Evolutionary conservation across 345 rosid genomes (phyloP), one percentile per base, ranked within the genome.

Genomic region (Eucalyptus sideroxylon): DNA sequence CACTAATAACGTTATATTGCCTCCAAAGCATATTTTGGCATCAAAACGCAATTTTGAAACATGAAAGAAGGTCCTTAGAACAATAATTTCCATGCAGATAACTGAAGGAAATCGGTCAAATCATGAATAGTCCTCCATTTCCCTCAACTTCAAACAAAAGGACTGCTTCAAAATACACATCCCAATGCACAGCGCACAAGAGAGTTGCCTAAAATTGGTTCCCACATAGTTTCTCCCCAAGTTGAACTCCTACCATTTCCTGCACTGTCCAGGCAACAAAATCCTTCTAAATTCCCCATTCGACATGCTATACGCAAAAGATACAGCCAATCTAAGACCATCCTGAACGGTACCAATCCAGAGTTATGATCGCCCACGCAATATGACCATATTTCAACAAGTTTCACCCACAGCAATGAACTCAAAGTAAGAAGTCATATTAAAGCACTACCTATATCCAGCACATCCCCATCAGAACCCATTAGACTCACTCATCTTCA

Each of bases 301-400:
- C 3, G 0, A 77, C 83, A 77, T 40, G 47, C 47, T 77, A 34
- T 21, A 40, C 9, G 1, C 83, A 6, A 37, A 77, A 21, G 47
- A 77, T 77, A 77, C 83, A 37, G 27, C 45, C 45, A 1, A 21
- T 5, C 27, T 19, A 37, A 72, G 83, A 37, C 6, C 83, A 72
- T 19, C 5, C 83, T 3, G 8, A 11, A 72, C 0, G 3, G 83
- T 37, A 37, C 83, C 2, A 1, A 37, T 72, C 42, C 83, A 72
- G 83, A 37, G 47, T 40, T 23, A 77, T 1, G 2, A 21, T 77
- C 5, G 9, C 5, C 83, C 16, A 0, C 44, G 0, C 26, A 17
- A 69, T 69, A 69, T 34, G 26, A 69, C 81, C 44, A 53, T 53
- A 53, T 53, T 53, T 53, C 81, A 69, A 37, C 83, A 77, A 77